These are phyloP conservation scores for Ustilago loliicola DNA, from an alignment of 1,284 basidiomycete species.

Conservation along the genomic window DNA sequence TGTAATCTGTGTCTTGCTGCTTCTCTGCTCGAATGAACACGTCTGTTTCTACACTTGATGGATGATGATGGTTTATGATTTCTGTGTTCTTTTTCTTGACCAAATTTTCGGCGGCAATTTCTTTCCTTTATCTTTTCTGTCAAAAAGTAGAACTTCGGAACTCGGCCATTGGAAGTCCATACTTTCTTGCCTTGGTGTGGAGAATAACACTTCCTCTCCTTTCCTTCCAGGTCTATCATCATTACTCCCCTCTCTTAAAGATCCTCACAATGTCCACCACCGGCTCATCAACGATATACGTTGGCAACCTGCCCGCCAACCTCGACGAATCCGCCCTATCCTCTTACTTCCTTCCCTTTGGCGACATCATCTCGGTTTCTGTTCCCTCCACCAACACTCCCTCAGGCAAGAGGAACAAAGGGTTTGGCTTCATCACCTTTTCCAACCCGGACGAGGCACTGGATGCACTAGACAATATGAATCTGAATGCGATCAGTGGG, in stretches of 20 bases:
- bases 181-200: conserved; percentile 1
- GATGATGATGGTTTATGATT: not conserved
- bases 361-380: conserved; percentile 52
- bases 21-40: not conserved
- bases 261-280: not conserved
- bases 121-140: not conserved
- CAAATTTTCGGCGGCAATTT: not conserved
- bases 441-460: conserved; percentile 27
- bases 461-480: conserved; percentile 59
- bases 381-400: conserved; percentile 25
- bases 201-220: not conserved
- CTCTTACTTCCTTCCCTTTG: conserved; percentile 41
- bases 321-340: conserved; percentile 34
- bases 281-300: conserved; percentile 27
- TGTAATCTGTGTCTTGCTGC: not conserved
- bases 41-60: not conserved
- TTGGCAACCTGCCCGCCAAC: conserved; percentile 32
- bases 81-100: conserved; percentile 9
- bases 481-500: conserved; percentile 41
- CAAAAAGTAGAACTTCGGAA: not conserved
- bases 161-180: not conserved
- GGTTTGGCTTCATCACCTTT: conserved; percentile 55
- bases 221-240: not conserved
- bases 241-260: not conserved
- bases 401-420: conserved; percentile 26